A percentile compares a stretch with the other conserved stretches of the same genome.
These are phyloP conservation scores for Pseudogymnoascus sp. DNA, from an alignment of 2,329 filamentous ascomycete species.

Conservation along the genomic window DNA sequence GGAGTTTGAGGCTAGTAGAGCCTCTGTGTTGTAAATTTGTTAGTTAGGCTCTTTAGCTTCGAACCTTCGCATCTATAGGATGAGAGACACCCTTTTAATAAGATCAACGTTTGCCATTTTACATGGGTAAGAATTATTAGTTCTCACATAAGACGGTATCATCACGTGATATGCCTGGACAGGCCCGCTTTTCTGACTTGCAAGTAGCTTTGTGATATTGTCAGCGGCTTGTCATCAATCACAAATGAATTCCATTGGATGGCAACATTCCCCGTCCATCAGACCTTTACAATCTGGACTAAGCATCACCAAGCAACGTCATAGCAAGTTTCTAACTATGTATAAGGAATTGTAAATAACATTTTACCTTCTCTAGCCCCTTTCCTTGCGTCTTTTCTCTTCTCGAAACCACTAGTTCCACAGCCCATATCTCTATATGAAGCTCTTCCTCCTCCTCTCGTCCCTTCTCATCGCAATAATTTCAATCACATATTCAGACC, in stretches of 20 bases:
- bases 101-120: no score
- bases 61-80: no score
- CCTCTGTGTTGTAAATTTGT: neutral
- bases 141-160: neutral
- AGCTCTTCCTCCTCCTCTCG: constrained; percentile 24
- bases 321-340: neutral
- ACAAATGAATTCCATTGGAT: constrained; percentile 4
- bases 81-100: neutral
- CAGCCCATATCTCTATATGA: constrained; percentile 25
- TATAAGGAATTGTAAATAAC: constrained; percentile 4
- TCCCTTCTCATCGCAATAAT: constrained; percentile 27
- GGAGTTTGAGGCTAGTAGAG: neutral
- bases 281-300: neutral
- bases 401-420: constrained; percentile 20
- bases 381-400: constrained; percentile 18
- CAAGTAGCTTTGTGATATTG: neutral
- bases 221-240: constrained; percentile 1
- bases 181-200: neutral
- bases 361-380: neutral
- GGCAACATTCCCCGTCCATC: neutral
- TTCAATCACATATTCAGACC: constrained; percentile 21
- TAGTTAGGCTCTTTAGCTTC: neutral
- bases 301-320: constrained; percentile 9
- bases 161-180: neutral
- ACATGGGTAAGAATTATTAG: no score